Base-by-base conservation (phyloP, 129 eudicot genomes). In the Solidago caesia region DNA sequence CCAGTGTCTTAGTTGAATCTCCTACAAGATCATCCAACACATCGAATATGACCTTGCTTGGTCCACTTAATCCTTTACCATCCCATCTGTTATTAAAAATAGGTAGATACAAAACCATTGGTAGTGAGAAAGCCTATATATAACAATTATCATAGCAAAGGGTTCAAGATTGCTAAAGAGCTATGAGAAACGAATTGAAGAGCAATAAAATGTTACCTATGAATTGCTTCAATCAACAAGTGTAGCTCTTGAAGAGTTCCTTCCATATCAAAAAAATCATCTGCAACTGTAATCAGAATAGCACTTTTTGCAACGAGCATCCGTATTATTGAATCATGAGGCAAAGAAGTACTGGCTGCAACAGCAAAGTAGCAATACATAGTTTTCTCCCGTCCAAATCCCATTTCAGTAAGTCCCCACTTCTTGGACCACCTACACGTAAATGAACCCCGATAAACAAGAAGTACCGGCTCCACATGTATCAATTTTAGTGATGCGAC, bases 371-470 rank as follows among this genome's bases (percentile, higher is more conserved):
- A 90, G 43, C 81, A 79, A 64, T 87, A 85, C 4, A 67, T 42
- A 4, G 96, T 87, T 75, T 87, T 90, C 51, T 90, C 96, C 6
- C 96, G 80, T 9, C 90, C 92, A 77, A 90, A 90, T 74, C 96
- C 96, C 84, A 87, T 87, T 48, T 87, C 78, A 4, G 66, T 58
- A 7, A 90, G 87, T n/a, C 90, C 89, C 85, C 72, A 77, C 42
- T 75, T 77, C 72, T 79, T 85, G 26, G 92, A 83, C 96, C 96
- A 89, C 73, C 96, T 89, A 47, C 77, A 65, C 8, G 11, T 63
- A 65, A 33, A 13, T 26, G 14, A 65, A 53, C 10, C 2, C 11
- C 11, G 6, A 27, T 44, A 9, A 29, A 56, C 29, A 55, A 47
- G 13, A 3, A 39, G 21, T 21, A 21, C 21, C 21, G 21, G 21